These are phyloP conservation scores for Cardiospermum halicacabum DNA, from an alignment of 345 rosid genomes.

Conservation along the genomic window DNA sequence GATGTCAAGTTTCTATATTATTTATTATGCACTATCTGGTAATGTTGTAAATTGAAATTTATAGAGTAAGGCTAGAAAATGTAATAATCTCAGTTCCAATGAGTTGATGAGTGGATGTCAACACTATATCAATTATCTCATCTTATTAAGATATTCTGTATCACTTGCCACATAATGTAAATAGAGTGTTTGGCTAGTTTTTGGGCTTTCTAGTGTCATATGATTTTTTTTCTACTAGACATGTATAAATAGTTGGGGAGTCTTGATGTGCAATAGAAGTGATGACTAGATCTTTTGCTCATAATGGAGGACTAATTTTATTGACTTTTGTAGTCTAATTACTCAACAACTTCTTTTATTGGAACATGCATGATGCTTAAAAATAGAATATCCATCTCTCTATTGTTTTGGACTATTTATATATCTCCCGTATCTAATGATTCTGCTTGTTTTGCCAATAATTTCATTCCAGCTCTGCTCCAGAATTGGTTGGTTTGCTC, in stretches of 20 bases:
- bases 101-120: no score
- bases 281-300: not conserved
- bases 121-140: no score
- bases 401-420: not conserved
- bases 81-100: no score
- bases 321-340: not conserved
- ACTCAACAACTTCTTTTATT: not conserved
- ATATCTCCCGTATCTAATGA: not conserved
- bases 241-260: not conserved
- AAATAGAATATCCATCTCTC: not conserved
- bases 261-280: not conserved
- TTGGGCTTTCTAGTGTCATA: no score
- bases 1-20: not conserved
- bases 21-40: not conserved
- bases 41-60: not conserved
- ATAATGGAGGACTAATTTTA: not conserved
- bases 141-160: no score
- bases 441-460: not conserved
- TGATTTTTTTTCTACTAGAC: not conserved
- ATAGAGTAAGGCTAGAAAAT: no score
- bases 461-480: conserved; percentile 66
- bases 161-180: no score
- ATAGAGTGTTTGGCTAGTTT: no score
- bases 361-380: not conserved
- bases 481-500: conserved; percentile 81